phyloP scores from a whole-genome alignment of 345 rosid species.

The Adansonia digitata region DNA sequence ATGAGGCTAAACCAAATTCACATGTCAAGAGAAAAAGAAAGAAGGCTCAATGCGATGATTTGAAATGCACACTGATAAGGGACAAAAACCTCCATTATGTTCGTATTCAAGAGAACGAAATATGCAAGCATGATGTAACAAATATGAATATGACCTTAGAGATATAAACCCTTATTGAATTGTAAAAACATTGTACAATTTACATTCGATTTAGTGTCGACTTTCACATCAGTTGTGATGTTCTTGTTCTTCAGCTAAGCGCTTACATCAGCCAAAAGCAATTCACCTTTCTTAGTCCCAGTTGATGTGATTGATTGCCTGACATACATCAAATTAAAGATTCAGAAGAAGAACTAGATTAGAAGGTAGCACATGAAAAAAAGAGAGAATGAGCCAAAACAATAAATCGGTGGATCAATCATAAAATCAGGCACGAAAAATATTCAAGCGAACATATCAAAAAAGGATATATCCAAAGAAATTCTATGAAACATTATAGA shows the following conservation, averaged over 20 bases:
- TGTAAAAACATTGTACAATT: slow-evolving; percentile 16
- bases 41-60: neutral
- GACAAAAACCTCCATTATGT: neutral
- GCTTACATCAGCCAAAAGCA: slow-evolving; percentile 72
- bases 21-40: neutral
- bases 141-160: neutral
- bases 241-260: slow-evolving; percentile 92
- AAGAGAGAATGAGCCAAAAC: neutral
- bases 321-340: slow-evolving; percentile 8
- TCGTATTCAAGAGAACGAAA: neutral
- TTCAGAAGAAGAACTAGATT: neutral
- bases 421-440: neutral
- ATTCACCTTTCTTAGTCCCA: slow-evolving; percentile 71
- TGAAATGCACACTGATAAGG: neutral
- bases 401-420: neutral
- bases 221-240: slow-evolving; percentile 82
- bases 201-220: slow-evolving; percentile 74
- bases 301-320: slow-evolving; percentile 78
- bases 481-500: neutral
- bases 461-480: neutral
- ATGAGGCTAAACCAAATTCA: neutral
- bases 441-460: neutral
- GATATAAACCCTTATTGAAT: neutral
- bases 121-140: neutral
- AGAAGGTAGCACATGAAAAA: neutral